phyloP scores from a whole-genome alignment of 306 rosid genomes.

The Dalbergia cultrata region DNA sequence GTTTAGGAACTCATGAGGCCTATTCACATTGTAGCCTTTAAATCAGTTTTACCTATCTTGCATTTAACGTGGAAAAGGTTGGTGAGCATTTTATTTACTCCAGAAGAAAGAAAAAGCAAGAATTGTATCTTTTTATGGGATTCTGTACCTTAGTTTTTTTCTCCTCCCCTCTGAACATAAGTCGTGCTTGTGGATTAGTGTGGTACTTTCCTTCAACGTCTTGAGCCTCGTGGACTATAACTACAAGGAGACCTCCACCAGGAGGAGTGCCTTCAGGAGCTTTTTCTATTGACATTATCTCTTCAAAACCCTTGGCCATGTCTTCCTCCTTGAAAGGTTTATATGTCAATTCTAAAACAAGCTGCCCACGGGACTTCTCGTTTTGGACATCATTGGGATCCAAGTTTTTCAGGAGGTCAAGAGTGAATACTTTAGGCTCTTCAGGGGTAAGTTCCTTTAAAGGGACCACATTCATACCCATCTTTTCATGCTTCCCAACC shows the following conservation, averaged over 20 bases:
- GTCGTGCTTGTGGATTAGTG: conserved; percentile 76
- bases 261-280: conserved; percentile 83
- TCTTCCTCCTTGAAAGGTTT: conserved; percentile 84
- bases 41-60: too few relatives aligned
- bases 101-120: neutral
- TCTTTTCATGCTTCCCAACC: conserved; percentile 95
- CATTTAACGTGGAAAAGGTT: too few relatives aligned
- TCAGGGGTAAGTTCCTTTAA: conserved; percentile 68
- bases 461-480: conserved; percentile 80
- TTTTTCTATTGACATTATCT: conserved; percentile 46
- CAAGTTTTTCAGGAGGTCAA: conserved; percentile 82
- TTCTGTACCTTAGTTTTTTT: conserved; percentile 78
- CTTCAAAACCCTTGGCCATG: conserved; percentile 55
- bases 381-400: conserved; percentile 72
- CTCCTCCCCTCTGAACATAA: conserved; percentile 83
- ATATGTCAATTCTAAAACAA: conserved; percentile 74
- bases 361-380: conserved; percentile 89
- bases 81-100: too few relatives aligned
- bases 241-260: conserved; percentile 79
- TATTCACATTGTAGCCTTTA: too few relatives aligned
- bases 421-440: conserved; percentile 64
- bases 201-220: conserved; percentile 92
- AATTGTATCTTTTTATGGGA: neutral
- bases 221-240: conserved; percentile 82
- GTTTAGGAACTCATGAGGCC: too few relatives aligned